These are phyloP conservation scores for Colletotrichum gigasporum DNA, from an alignment of 2,329 filamentous ascomycete species.

Conservation along the genomic window DNA sequence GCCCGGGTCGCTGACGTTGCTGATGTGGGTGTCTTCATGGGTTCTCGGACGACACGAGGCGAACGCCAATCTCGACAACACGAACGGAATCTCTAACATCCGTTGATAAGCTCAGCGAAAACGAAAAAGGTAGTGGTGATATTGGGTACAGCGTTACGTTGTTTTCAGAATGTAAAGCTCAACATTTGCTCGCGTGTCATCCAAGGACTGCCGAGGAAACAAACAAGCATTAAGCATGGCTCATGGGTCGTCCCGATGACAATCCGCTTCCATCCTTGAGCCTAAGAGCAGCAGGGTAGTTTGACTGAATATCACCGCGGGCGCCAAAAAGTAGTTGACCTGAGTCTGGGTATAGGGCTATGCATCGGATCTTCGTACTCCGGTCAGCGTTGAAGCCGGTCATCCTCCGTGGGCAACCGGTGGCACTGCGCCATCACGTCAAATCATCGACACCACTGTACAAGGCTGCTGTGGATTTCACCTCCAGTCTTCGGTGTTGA, in stretches of 20 bases:
- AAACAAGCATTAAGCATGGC: background rate
- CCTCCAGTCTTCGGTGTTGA: background rate
- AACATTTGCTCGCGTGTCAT: background rate
- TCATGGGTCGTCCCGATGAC: background rate
- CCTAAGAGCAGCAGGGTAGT: too few species aligned
- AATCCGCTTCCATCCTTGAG: background rate
- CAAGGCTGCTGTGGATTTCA: too few species aligned
- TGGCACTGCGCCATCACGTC: too few species aligned
- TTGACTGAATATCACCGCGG: too few species aligned
- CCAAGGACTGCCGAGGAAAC: background rate
- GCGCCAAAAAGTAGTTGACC: too few species aligned
- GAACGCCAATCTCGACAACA: background rate
- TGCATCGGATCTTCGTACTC: background rate
- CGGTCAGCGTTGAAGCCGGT: too few species aligned
- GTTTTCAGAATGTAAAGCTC: background rate
- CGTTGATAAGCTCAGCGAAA: background rate
- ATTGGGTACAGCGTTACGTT: background rate
- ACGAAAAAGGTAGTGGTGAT: background rate
- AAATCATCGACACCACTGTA: too few species aligned
- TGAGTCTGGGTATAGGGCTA: background rate
- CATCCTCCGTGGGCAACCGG: too few species aligned
- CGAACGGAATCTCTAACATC: background rate
- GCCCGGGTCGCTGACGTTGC: background rate
- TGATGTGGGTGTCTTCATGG: background rate
- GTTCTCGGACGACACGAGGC: background rate